Base-by-base conservation (phyloP, 2,329 filamentous ascomycete genomes). In the Ramichloridium luteum region DNA sequence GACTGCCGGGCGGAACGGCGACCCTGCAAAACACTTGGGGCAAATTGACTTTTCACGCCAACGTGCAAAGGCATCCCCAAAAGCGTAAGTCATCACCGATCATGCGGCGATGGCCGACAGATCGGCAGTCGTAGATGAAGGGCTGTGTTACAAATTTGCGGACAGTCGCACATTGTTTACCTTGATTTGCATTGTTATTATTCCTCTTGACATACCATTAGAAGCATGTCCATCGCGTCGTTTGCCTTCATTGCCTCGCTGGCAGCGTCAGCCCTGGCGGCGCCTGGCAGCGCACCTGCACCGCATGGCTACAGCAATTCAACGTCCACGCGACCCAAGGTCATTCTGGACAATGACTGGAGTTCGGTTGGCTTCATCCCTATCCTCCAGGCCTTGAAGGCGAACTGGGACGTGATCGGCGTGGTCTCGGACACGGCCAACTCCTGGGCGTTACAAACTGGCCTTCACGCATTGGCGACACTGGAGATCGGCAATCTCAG, bases 271-370 rank as follows among this genome's bases (percentile, higher is more conserved):
- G 20, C 20, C 8, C 8, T n/a, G 20, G 20, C 20, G 20, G 20
- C n/a, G n/a, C 20, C 20, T 8, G n/a, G 8, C 8, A 23, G 8
- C 8, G 20, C 20, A 8, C 20, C 20, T 8, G 8, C 20, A 23
- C n/a, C 8, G 8, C 20, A 23, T 8, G n/a, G n/a, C 20, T 8
- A 23, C 8, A 23, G n/a, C 20, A n/a, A n/a, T n/a, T 8, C 20
- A 8, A 23, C 8, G 20, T 23, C 20, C 8, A 23, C 15, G 6
- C 16, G 34, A 15, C 43, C 39, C 13, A 50, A 60, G 42, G 51
- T 52, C 16, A 60, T 67, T 38, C 41, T 66, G 29, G 60, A 67
- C 44, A 65, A 65, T 39, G 62, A 67, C 46, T 66, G 60, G 60
- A 50, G 49, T 23, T 45, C 58, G 1, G 49, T 51, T 2, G 57